phyloP scores from a whole-genome alignment of 2,329 filamentous ascomycete species.

The Diplodia scrobiculata region DNA sequence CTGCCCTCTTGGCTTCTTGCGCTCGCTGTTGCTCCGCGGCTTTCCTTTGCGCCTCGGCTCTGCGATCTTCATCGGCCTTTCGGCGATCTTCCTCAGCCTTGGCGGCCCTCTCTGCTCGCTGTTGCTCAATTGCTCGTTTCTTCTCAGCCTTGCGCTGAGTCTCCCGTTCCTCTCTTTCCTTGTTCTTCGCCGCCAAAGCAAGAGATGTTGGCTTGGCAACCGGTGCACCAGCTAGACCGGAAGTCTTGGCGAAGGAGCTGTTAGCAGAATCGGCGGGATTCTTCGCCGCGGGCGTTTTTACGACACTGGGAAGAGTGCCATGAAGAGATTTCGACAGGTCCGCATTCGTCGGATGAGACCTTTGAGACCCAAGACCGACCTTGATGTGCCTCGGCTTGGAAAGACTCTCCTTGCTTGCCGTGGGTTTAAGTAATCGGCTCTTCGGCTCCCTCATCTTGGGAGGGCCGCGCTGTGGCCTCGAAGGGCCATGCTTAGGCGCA shows the following conservation, averaged over 20 bases:
- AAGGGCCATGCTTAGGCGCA: constrained; percentile 61
- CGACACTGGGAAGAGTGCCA: constrained; percentile 8
- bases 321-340: constrained; percentile 28
- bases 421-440: constrained; percentile 60
- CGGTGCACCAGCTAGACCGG: background rate
- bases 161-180: constrained; percentile 82
- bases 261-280: constrained; percentile 32
- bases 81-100: constrained; percentile 55
- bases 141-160: constrained; percentile 76
- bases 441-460: constrained; percentile 50
- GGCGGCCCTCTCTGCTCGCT: constrained; percentile 68
- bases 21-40: constrained; percentile 44
- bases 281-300: constrained; percentile 8
- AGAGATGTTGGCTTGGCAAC: constrained; percentile 48
- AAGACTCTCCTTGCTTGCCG: constrained; percentile 57
- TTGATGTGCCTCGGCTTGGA: constrained; percentile 56
- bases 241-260: constrained; percentile 21
- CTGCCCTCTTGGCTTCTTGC: constrained; percentile 43
- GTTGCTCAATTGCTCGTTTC: constrained; percentile 78
- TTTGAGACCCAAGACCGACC: constrained; percentile 38
- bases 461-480: constrained; percentile 55
- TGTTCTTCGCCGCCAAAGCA: constrained; percentile 76
- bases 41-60: constrained; percentile 44
- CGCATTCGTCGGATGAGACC: constrained; percentile 48
- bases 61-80: constrained; percentile 35